A percentile compares a stretch with the other conserved stretches of the same genome.
phyloP scores from a whole-genome alignment of 352 stramenopile genomes.

The Phytopythium vexans region DNA sequence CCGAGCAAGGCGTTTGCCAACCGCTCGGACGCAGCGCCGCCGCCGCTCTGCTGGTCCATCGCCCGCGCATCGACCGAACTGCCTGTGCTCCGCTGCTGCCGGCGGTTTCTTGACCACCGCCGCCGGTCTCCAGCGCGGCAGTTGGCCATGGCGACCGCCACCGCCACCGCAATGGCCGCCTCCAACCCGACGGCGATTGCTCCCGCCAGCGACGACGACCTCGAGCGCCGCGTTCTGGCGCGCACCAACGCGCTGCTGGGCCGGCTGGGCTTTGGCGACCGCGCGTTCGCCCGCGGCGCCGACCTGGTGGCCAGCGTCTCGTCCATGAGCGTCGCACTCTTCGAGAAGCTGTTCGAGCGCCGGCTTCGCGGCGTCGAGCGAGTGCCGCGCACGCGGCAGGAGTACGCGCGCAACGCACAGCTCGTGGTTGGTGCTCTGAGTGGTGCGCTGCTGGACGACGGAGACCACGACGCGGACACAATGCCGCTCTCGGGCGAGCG shows the following conservation, averaged over 20 bases:
- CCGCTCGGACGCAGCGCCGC: background rate
- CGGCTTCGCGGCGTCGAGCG: constrained; percentile 67
- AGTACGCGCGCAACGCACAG: constrained; percentile 89
- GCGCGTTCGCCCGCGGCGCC: constrained; percentile 64
- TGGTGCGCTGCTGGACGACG: constrained; percentile 67
- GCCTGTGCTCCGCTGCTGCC: background rate
- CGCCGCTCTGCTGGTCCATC: background rate
- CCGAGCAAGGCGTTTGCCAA: background rate
- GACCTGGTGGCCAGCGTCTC: constrained; percentile 86
- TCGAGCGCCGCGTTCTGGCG: constrained; percentile 13
- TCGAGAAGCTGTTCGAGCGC: constrained; percentile 90
- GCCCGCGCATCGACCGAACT: background rate
- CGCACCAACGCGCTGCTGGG: constrained; percentile 79
- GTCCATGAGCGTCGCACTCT: constrained; percentile 91
- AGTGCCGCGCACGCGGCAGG: constrained; percentile 43
- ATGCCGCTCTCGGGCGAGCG: constrained; percentile 49
- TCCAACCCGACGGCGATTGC: background rate
- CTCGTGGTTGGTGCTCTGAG: constrained; percentile 78
- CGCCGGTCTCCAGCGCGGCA: background rate
- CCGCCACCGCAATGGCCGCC: background rate
- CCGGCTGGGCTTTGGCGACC: constrained; percentile 74
- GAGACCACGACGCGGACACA: constrained; percentile 19
- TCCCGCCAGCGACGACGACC: too few relatives aligned
- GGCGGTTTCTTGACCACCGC: background rate
- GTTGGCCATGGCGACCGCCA: background rate